phyloP scores from a whole-genome alignment of 2,329 filamentous ascomycete species.

The Pseudodiploospora longispora region DNA sequence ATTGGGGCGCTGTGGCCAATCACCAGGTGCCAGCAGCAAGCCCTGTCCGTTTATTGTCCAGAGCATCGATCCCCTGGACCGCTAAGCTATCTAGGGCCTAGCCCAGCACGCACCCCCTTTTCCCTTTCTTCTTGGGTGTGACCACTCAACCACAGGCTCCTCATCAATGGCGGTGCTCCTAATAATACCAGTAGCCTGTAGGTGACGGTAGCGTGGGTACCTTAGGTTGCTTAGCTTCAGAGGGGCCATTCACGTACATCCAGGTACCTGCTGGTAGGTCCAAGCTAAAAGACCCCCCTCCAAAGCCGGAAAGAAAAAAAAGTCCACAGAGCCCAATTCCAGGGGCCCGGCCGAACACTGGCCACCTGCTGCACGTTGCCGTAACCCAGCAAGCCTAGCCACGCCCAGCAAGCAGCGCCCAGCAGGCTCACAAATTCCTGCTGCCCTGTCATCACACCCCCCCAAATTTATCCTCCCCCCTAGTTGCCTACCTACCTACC shows the following conservation, averaged over 20 bases:
- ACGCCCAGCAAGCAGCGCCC: background rate
- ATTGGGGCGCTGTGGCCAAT: conserved; percentile 1
- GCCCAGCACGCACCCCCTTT: conserved; percentile 10
- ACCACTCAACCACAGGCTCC: background rate
- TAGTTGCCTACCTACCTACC: conserved; percentile 1
- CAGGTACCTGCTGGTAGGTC: too few species aligned
- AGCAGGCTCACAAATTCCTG: conserved; percentile 9
- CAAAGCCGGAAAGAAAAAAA: too few species aligned
- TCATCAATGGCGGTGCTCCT: background rate
- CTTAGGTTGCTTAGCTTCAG: background rate
- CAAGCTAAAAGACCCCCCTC: too few species aligned
- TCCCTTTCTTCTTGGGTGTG: background rate
- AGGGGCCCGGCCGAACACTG: too few species aligned
- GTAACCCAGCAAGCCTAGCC: conserved; percentile 1
- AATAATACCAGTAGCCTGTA: background rate
- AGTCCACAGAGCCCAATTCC: too few species aligned
- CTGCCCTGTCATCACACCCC: conserved; percentile 8
- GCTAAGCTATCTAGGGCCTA: conserved; percentile 4
- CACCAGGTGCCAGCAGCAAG: conserved; percentile 1
- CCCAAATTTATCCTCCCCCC: conserved; percentile 18
- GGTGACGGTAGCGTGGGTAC: background rate
- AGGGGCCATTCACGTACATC: background rate
- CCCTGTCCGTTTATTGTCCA: conserved; percentile 3
- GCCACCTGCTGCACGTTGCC: background rate
- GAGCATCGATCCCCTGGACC: conserved; percentile 7